Evolutionary conservation across 805 yeast genomes (phyloP).

Genomic region (Cyberlindnera euphorbiiphila): DNA sequence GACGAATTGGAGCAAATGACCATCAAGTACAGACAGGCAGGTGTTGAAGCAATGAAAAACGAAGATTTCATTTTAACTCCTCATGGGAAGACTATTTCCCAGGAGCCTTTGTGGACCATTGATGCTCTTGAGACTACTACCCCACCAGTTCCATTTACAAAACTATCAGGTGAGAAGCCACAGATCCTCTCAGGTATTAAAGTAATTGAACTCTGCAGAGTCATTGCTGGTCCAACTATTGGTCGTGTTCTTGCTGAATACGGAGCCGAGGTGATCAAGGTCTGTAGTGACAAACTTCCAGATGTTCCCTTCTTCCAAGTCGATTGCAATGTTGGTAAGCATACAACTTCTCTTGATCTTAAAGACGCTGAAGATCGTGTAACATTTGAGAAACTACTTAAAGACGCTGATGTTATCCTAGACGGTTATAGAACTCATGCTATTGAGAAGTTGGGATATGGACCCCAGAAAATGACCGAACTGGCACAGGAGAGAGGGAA

Average conservation of each 20-base stretch:
- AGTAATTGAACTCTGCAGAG: constrained; percentile 9
- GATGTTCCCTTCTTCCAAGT: constrained; percentile 11
- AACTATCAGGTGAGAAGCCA: constrained; percentile 2
- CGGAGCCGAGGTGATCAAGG: constrained; percentile 9
- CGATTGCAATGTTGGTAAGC: constrained; percentile 6
- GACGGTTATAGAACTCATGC: constrained; percentile 10
- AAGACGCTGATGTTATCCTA: constrained; percentile 7
- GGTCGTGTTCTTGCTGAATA: constrained; percentile 9
- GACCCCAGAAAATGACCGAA: constrained; percentile 3
- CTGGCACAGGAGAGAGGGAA: constrained; percentile 3
- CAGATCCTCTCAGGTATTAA: constrained; percentile 7
- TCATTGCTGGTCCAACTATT: constrained; percentile 11
- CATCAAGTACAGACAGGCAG: constrained; percentile 4
- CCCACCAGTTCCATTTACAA: constrained; percentile 1
- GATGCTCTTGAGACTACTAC: background rate
- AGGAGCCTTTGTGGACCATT: constrained; percentile 3
- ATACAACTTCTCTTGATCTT: constrained; percentile 3
- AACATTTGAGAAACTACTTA: constrained; percentile 2
- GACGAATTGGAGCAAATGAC: constrained; percentile 8
- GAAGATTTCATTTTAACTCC: constrained; percentile 3
- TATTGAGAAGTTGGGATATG: constrained; percentile 7
- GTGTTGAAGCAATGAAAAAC: constrained; percentile 9
- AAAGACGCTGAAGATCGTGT: constrained; percentile 1
- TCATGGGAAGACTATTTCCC: constrained; percentile 3
- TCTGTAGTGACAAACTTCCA: constrained; percentile 5